Percentiles rank a stretch among this genome's conserved stretches.
These are phyloP conservation scores for Elsinoe arachidis DNA, from an alignment of 2,329 filamentous ascomycete species.

Conservation along the genomic window DNA sequence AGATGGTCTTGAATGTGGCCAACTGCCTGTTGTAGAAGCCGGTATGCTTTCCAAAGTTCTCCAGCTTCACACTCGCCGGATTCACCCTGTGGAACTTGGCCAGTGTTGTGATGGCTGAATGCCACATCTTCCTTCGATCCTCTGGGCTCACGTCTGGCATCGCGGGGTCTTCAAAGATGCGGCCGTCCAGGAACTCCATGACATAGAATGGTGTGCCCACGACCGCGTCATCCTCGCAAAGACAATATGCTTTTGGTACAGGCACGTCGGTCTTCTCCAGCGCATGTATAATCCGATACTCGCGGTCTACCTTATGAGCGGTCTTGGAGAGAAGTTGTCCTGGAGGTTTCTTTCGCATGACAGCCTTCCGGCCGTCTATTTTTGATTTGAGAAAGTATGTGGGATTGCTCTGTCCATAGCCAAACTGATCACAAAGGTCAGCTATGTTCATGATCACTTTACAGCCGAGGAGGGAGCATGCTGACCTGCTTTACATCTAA, in stretches of 20 bases:
- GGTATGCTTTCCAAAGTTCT: conserved; percentile 59
- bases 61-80: conserved; percentile 57
- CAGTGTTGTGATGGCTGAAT: conserved; percentile 70
- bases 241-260: conserved; percentile 70
- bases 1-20: conserved; percentile 71
- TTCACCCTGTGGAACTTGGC: conserved; percentile 75
- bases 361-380: conserved; percentile 58
- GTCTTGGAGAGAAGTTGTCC: conserved; percentile 86
- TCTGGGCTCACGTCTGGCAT: conserved; percentile 62
- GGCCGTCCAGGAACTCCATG: conserved; percentile 90
- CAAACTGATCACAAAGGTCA: conserved; percentile 54
- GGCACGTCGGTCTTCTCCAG: conserved; percentile 72
- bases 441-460: not conserved
- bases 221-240: conserved; percentile 74
- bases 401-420: conserved; percentile 94
- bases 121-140: conserved; percentile 75
- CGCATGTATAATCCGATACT: conserved; percentile 83
- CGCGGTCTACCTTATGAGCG: conserved; percentile 92
- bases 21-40: conserved; percentile 86
- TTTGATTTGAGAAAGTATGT: conserved; percentile 82
- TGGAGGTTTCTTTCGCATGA: conserved; percentile 97
- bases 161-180: conserved; percentile 82
- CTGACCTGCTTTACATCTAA: conserved; percentile 80
- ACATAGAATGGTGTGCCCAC: conserved; percentile 93
- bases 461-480: not conserved